Base-by-base conservation (phyloP, 441 rosid species). In the Populus tomentosa region DNA sequence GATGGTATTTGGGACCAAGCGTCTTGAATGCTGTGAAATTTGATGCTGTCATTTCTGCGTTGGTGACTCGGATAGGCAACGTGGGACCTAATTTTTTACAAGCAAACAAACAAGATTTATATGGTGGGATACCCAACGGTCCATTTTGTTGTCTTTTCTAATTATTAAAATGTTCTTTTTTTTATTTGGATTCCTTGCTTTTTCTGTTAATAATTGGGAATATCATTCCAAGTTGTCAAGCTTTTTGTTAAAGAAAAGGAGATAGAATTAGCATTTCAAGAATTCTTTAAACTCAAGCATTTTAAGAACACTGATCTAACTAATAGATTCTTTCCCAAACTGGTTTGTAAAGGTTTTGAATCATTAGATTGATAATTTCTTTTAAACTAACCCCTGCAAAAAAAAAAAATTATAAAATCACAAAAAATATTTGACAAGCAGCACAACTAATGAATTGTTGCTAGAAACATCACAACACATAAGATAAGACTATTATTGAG, bases 61-160 rank as follows among this genome's bases (percentile, higher is more conserved):
- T 14, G 5, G 10, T 10, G 50, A 35, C 20, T 5, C 14, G 69
- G 33, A 11, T 30, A n/a, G n/a, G 33, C 66, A 36, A 73, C 0
- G 61, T 73, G 65, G 74, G 69, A 10, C 81, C 73, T 13, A 0
- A n/a, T 38, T 42, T 7, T 6, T 72, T 38, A 38, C 46, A 38
- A 38, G 46, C 46, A 38, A 38, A 38, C 46, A 38, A 38, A 38
- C 56, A 14, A 50, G 56, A 14, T 50, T 14, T 14, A 2, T 5
- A 3, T 46, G 56, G 56, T 0, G 56, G 20, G 20, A 6, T 21
- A 18, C 74, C 61, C 77, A 79, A 79, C 81, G 81, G 81, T 79
- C 81, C 69, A 70, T 40, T 79, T 79, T 72, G 13, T 72, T 72
- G 77, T 78, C 76, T 77, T 67, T 38, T 23, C 16, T 53, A n/a